phyloP scores from a whole-genome alignment of 495 filamentous ascomycete species.

The Aspergillus ellipticus region DNA sequence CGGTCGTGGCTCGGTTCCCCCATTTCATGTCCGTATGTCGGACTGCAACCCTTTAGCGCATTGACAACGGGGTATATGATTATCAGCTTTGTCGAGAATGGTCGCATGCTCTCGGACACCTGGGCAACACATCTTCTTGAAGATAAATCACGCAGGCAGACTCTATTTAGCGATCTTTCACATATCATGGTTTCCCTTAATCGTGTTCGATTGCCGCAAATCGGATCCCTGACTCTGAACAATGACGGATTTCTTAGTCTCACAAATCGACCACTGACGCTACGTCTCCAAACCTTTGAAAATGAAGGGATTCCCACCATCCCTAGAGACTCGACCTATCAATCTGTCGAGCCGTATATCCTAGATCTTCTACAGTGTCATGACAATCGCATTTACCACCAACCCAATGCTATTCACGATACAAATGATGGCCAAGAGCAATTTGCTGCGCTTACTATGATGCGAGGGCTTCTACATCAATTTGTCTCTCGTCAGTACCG shows the following conservation, averaged over 20 bases:
- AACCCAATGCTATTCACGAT: not conserved
- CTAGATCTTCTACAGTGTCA: not conserved
- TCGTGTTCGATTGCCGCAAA: conserved; percentile 24
- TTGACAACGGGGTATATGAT: conserved; percentile 13
- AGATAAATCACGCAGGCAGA: conserved; percentile 20
- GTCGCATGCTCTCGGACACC: conserved; percentile 34
- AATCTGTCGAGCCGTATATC: conserved; percentile 18
- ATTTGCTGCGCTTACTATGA: not conserved
- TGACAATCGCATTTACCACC: conserved; percentile 1
- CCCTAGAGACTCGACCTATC: conserved; percentile 22
- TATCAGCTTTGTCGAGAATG: conserved; percentile 16
- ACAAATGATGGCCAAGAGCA: not conserved
- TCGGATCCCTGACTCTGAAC: conserved; percentile 33
- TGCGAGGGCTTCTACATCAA: not conserved
- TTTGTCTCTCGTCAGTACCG: conserved; percentile 19
- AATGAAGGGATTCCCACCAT: conserved; percentile 31
- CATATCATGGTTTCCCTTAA: conserved; percentile 30
- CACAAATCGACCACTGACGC: conserved; percentile 30
- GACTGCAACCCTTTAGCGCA: not conserved
- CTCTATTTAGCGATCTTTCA: conserved; percentile 25
- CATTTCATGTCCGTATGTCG: conserved; percentile 8
- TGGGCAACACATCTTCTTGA: conserved; percentile 18
- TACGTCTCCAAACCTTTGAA: conserved; percentile 25
- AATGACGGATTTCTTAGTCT: conserved; percentile 24
- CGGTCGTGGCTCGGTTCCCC: conserved; percentile 17